Conservation (phyloP, 2,329 filamentous ascomycete genomes). For the Aspergillus floridensis region DNA sequence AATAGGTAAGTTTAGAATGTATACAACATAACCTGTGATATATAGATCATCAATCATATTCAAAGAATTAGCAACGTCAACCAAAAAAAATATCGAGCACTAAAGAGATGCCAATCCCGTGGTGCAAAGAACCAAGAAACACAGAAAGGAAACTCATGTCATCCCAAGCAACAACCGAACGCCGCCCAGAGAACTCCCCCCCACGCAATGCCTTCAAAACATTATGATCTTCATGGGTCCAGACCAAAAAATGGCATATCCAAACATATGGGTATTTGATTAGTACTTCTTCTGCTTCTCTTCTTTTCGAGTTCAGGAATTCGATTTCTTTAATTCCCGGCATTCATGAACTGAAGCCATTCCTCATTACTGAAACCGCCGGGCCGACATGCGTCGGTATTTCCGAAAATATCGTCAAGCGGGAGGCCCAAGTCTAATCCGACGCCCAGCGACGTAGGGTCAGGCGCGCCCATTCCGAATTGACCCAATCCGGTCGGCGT, state of each 20-base stretch:
- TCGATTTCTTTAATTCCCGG: slow-evolving; percentile 12
- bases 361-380: slow-evolving; percentile 33
- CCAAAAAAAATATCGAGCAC: too few relatives aligned
- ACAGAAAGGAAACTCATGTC: background rate
- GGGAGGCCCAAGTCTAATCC: slow-evolving; percentile 36
- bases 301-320: background rate
- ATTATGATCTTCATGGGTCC: background rate
- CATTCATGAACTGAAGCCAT: slow-evolving; percentile 42
- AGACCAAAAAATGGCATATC: slow-evolving; percentile 13
- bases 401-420: slow-evolving; percentile 44
- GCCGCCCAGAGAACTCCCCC: background rate
- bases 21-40: slow-evolving; percentile 1
- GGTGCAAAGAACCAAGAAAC: too few relatives aligned
- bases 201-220: background rate
- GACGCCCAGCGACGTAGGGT: slow-evolving; percentile 29
- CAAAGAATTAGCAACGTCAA: background rate
- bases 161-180: background rate
- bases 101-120: too few relatives aligned
- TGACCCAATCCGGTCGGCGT: slow-evolving; percentile 21
- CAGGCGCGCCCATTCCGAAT: slow-evolving; percentile 28
- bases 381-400: slow-evolving; percentile 26
- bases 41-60: slow-evolving; percentile 6
- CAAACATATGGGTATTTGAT: background rate
- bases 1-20: background rate
- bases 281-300: background rate